Percentiles rank a stretch among this genome's conserved stretches.
phyloP scores from a whole-genome alignment of 1,139 yeast species.

The Protomyces inouyei region DNA sequence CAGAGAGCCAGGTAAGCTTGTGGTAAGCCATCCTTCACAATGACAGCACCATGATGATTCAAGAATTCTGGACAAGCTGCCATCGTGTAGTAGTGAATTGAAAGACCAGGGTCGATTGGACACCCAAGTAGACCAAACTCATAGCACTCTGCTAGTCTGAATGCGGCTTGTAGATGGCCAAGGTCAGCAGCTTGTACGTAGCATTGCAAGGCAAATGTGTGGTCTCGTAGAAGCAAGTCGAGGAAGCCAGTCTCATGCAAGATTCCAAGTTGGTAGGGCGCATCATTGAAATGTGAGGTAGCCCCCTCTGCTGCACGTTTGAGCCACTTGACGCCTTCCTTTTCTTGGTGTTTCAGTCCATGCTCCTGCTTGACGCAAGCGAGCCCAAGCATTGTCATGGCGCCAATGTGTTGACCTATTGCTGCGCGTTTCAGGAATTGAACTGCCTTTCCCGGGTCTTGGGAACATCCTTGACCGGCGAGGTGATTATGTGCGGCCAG shows the following conservation, averaged over 20 bases:
- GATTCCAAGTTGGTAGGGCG: slow-evolving; percentile 87
- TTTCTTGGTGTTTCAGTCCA: slow-evolving; percentile 68
- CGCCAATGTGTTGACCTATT: slow-evolving; percentile 85
- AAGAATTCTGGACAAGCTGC: slow-evolving; percentile 53
- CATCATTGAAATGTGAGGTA: slow-evolving; percentile 78
- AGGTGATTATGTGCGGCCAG: background rate
- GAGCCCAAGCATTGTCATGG: slow-evolving; percentile 86
- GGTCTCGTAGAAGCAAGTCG: slow-evolving; percentile 49
- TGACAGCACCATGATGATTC: background rate
- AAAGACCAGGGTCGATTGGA: slow-evolving; percentile 74
- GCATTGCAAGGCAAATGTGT: slow-evolving; percentile 76
- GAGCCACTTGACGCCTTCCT: slow-evolving; percentile 87
- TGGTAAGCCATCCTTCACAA: slow-evolving; percentile 62
- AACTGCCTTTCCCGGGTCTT: slow-evolving; percentile 80
- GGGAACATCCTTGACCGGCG: slow-evolving; percentile 50
- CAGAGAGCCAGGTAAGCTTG: slow-evolving; percentile 88
- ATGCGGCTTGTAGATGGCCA: slow-evolving; percentile 76
- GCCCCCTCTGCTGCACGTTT: slow-evolving; percentile 82
- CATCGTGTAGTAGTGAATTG: slow-evolving; percentile 87
- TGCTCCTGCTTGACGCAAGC: slow-evolving; percentile 77
- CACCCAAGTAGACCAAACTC: slow-evolving; percentile 70
- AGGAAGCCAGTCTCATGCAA: slow-evolving; percentile 73
- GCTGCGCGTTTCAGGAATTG: slow-evolving; percentile 86
- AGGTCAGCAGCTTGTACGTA: slow-evolving; percentile 86
- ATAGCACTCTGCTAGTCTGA: slow-evolving; percentile 73